Conservation (phyloP, 768 basidiomycete species). For the Tylopilus subfusipes region DNA sequence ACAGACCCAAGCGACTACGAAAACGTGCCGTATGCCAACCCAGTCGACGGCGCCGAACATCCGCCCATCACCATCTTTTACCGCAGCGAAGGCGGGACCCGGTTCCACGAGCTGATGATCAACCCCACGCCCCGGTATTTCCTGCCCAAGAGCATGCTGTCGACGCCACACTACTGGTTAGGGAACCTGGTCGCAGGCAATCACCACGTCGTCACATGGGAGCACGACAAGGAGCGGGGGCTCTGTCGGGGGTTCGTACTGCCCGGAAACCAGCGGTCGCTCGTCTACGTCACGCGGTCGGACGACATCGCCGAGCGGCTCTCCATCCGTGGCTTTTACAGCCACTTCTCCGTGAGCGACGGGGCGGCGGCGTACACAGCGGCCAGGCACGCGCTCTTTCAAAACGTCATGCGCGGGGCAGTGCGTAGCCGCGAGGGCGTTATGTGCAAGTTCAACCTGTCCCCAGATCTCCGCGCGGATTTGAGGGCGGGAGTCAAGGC, state of each 20-base stretch:
- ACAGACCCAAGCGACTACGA: conserved; percentile 29
- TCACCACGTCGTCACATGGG: conserved; percentile 27
- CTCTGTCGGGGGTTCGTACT: conserved; percentile 31
- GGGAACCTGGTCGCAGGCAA: conserved; percentile 24
- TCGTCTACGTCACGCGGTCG: conserved; percentile 28
- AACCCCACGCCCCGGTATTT: conserved; percentile 23
- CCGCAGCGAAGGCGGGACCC: conserved; percentile 28
- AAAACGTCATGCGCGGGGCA: conserved; percentile 21
- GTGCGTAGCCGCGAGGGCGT: conserved; percentile 14
- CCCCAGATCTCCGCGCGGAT: conserved; percentile 16
- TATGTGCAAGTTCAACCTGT: conserved; percentile 27
- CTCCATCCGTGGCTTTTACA: conserved; percentile 31
- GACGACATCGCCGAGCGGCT: conserved; percentile 27
- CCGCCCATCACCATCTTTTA: conserved; percentile 34
- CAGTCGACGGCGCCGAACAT: conserved; percentile 24
- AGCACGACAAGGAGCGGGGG: conserved; percentile 20
- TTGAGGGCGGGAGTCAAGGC: conserved; percentile 38
- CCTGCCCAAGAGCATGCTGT: conserved; percentile 22
- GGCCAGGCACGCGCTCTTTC: conserved; percentile 17
- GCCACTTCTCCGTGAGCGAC: conserved; percentile 37
- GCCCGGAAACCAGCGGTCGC: conserved; percentile 31
- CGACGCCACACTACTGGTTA: conserved; percentile 29
- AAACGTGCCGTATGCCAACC: conserved; percentile 12
- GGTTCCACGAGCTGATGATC: conserved; percentile 29
- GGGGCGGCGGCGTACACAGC: conserved; percentile 23